phyloP scores from a whole-genome alignment of 2,329 filamentous ascomycete genomes.

The Kalmusia sp. region DNA sequence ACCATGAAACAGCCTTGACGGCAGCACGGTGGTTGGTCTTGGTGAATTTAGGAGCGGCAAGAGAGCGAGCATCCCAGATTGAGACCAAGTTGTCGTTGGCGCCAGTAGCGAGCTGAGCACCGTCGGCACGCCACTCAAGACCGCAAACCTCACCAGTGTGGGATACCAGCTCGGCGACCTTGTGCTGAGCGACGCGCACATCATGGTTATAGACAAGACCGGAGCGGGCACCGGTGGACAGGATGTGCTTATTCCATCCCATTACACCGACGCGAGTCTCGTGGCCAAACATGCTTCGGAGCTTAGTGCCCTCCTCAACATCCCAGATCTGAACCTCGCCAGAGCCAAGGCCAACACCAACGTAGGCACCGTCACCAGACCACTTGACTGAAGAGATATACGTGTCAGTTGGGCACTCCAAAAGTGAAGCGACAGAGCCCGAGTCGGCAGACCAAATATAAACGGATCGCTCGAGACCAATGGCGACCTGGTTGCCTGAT shows the following conservation, averaged over 20 bases:
- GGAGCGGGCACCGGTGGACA: slow-evolving; percentile 93
- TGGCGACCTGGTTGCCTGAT: slow-evolving; percentile 95
- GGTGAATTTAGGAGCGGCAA: slow-evolving; percentile 95
- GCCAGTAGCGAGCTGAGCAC: slow-evolving; percentile 94
- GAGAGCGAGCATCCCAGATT: slow-evolving; percentile 96
- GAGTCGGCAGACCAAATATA: slow-evolving; percentile 99
- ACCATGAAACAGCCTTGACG: slow-evolving; percentile 98
- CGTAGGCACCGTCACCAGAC: slow-evolving; percentile 96
- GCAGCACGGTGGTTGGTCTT: slow-evolving; percentile 99
- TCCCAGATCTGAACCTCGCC: slow-evolving; percentile 99
- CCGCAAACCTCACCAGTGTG: slow-evolving; percentile 98
- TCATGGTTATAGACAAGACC: slow-evolving; percentile 99
- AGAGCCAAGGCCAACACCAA: slow-evolving; percentile 90
- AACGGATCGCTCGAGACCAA: slow-evolving; percentile 94
- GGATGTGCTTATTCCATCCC: slow-evolving; percentile 97
- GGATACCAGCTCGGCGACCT: slow-evolving; percentile 94
- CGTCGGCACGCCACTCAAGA: slow-evolving; percentile 96
- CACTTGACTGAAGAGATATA: slow-evolving; percentile 99
- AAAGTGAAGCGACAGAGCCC: slow-evolving; percentile 84
- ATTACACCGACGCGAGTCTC: slow-evolving; percentile 96
- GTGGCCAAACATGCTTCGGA: slow-evolving; percentile 98
- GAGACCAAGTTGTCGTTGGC: slow-evolving; percentile 99
- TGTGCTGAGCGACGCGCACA: slow-evolving; percentile 96
- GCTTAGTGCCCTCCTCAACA: slow-evolving; percentile 90
- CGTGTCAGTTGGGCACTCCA: slow-evolving; percentile 88